phyloP scores from a whole-genome alignment of 768 basidiomycete genomes.

The Tulasnella sp. region DNA sequence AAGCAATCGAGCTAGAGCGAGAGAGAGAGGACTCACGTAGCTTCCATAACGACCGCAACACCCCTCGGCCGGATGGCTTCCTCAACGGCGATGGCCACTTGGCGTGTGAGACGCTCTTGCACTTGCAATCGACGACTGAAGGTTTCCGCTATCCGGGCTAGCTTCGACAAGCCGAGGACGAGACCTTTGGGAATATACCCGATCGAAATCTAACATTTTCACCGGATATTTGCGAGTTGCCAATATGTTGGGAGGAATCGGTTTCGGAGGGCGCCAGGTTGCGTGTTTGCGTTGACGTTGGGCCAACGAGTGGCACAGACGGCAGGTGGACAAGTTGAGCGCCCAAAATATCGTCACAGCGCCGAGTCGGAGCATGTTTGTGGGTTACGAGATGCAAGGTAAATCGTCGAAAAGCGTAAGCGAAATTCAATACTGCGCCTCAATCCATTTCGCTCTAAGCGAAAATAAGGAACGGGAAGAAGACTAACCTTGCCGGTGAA shows the following conservation, averaged over 20 bases:
- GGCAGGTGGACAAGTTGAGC: neutral
- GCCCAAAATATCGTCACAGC: neutral
- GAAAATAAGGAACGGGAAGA: neutral
- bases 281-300: neutral
- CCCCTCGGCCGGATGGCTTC: constrained; percentile 98
- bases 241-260: neutral
- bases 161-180: constrained; percentile 93
- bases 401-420: neutral
- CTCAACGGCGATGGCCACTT: constrained; percentile 96
- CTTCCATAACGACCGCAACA: constrained; percentile 99
- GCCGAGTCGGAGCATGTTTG: neutral
- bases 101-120: constrained; percentile 95
- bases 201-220: constrained; percentile 76
- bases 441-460: too few species aligned
- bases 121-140: constrained; percentile 95
- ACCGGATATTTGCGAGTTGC: neutral
- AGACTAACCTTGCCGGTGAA: constrained; percentile 90
- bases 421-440: neutral
- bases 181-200: constrained; percentile 96
- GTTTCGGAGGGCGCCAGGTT: neutral
- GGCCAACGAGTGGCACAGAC: neutral
- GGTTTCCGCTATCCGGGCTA: constrained; percentile 96
- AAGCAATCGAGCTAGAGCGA: neutral
- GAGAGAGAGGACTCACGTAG: constrained; percentile 64
- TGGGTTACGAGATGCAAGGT: neutral